These are phyloP conservation scores for Rhizopogon vulgaris DNA, from an alignment of 768 basidiomycete species.

Conservation along the genomic window DNA sequence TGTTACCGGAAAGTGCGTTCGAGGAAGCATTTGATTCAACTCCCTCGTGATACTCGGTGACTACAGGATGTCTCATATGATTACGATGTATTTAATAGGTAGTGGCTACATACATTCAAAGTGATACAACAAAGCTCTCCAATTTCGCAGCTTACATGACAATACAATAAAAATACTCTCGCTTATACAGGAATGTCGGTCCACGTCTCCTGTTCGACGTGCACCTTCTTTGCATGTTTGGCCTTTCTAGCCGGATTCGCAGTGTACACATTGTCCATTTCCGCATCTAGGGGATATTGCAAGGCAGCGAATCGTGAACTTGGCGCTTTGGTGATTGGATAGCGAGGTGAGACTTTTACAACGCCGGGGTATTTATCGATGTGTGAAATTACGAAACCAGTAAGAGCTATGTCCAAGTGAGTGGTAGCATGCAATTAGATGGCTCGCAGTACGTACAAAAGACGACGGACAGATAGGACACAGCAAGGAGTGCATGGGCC, in stretches of 20 bases:
- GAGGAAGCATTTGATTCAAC: background rate
- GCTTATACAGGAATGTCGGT: conserved; percentile 13
- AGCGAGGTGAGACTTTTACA: conserved; percentile 17
- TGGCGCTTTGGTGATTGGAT: conserved; percentile 24
- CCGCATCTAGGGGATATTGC: conserved; percentile 16
- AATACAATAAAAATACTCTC: background rate
- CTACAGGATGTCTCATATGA: background rate
- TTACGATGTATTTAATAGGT: background rate
- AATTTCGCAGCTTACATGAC: background rate
- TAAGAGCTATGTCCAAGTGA: conserved; percentile 10
- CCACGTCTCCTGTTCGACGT: conserved; percentile 9
- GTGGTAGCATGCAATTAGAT: background rate
- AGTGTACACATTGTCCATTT: conserved; percentile 11
- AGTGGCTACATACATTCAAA: background rate
- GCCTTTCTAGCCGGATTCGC: conserved; percentile 5
- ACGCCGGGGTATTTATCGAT: conserved; percentile 23
- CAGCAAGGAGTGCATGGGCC: conserved; percentile 17
- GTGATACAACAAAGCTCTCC: conserved; percentile 10
- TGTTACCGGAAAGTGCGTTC: conserved; percentile 33
- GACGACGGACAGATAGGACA: conserved; percentile 24
- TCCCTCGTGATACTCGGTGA: background rate
- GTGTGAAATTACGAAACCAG: conserved; percentile 19
- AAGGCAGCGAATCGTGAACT: conserved; percentile 21
- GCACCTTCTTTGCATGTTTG: conserved; percentile 3
- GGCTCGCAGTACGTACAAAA: conserved; percentile 17